A percentile compares a stretch with the other conserved stretches of the same genome.
Evolutionary conservation across 768 basidiomycete species (phyloP).

Genomic region (Russula sp.): DNA sequence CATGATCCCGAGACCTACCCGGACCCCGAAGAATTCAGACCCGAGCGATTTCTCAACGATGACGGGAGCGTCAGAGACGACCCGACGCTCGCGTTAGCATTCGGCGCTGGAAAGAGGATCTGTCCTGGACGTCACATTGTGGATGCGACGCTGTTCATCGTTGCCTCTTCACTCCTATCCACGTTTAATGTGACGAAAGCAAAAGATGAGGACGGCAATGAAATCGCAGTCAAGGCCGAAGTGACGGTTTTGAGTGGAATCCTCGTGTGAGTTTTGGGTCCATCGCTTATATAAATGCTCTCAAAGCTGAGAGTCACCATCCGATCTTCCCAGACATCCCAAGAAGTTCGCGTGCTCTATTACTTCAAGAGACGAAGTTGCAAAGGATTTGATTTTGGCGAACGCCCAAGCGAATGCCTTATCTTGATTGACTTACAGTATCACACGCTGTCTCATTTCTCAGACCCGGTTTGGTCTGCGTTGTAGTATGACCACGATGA

Average conservation of each 20-base stretch:
- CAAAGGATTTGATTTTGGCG: slow-evolving; percentile 14
- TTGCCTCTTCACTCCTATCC: slow-evolving; percentile 18
- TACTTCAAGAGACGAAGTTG: slow-evolving; percentile 10
- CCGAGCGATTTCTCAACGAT: slow-evolving; percentile 25
- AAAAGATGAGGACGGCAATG: slow-evolving; percentile 18
- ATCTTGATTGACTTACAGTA: background rate
- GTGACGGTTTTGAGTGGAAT: background rate
- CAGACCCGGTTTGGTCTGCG: too few species aligned
- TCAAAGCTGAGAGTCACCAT: background rate
- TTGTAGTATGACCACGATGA: too few species aligned
- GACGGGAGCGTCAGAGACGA: slow-evolving; percentile 24
- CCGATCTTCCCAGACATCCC: slow-evolving; percentile 4
- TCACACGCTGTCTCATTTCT: background rate
- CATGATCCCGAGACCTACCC: slow-evolving; percentile 23
- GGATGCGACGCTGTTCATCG: slow-evolving; percentile 28
- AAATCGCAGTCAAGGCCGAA: slow-evolving; percentile 9
- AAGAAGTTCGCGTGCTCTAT: slow-evolving; percentile 21
- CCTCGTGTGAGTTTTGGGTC: background rate
- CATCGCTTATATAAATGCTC: background rate
- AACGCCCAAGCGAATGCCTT: too few species aligned
- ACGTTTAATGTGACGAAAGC: slow-evolving; percentile 24
- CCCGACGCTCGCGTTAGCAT: slow-evolving; percentile 3
- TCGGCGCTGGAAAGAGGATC: slow-evolving; percentile 24
- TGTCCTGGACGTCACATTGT: slow-evolving; percentile 32
- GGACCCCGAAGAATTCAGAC: slow-evolving; percentile 27